These are phyloP conservation scores for Trichophyton schoenleinii DNA, from an alignment of 2,329 filamentous ascomycete genomes.

Conservation along the genomic window DNA sequence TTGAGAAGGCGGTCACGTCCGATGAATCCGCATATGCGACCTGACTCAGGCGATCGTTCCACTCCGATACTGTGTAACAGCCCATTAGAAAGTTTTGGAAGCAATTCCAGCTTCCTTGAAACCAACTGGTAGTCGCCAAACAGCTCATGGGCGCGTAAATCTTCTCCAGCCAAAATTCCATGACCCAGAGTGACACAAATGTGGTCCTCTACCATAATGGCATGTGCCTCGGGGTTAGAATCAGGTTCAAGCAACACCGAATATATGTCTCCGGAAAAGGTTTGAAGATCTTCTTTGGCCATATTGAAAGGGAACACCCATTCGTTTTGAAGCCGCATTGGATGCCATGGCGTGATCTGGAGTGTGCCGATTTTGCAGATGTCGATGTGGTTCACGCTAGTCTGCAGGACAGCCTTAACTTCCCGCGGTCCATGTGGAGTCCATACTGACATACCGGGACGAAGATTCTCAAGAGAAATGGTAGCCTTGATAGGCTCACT, in stretches of 20 bases:
- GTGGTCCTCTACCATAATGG: constrained; percentile 30
- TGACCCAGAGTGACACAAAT: constrained; percentile 51
- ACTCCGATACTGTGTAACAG: constrained; percentile 36
- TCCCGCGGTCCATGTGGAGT: constrained; percentile 40
- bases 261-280: constrained; percentile 44
- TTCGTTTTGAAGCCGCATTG: constrained; percentile 29
- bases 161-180: constrained; percentile 30
- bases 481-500: background rate
- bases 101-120: constrained; percentile 26
- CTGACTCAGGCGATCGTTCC: constrained; percentile 26
- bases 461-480: constrained; percentile 35
- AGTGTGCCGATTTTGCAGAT: constrained; percentile 39
- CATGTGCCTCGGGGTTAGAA: constrained; percentile 36
- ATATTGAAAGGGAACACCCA: constrained; percentile 39
- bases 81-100: constrained; percentile 29
- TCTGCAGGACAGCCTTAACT: constrained; percentile 43
- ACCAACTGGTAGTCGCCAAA: constrained; percentile 42
- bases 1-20: background rate
- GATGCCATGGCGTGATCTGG: constrained; percentile 50
- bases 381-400: constrained; percentile 27
- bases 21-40: constrained; percentile 21
- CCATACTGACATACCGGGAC: constrained; percentile 36
- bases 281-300: constrained; percentile 21
- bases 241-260: constrained; percentile 45
- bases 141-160: constrained; percentile 40